A percentile compares a stretch with the other conserved stretches of the same genome.
These are phyloP conservation scores for Pulveroboletus sp. DNA, from an alignment of 768 basidiomycete genomes.

Conservation along the genomic window DNA sequence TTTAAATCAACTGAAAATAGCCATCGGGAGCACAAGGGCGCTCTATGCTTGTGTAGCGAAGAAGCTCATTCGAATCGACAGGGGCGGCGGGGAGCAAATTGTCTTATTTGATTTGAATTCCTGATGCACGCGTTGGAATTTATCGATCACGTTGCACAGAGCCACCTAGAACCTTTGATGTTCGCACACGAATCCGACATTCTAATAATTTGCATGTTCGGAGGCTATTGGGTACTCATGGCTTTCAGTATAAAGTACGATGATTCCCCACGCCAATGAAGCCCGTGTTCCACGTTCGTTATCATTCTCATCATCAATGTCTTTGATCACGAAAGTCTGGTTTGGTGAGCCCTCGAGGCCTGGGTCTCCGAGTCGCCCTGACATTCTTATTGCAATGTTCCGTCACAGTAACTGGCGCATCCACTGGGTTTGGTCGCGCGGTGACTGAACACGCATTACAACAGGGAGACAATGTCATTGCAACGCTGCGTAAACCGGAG, in stretches of 20 bases:
- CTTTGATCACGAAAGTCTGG: constrained; percentile 18
- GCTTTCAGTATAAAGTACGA: background rate
- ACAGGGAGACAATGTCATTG: constrained; percentile 40
- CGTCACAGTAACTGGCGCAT: constrained; percentile 39
- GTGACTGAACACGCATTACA: constrained; percentile 34
- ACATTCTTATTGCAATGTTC: background rate
- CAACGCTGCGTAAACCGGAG: constrained; percentile 36
- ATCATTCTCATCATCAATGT: constrained; percentile 4
- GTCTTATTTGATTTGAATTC: constrained; percentile 57
- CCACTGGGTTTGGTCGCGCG: constrained; percentile 37
- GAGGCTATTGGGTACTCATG: background rate
- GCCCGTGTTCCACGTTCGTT: background rate
- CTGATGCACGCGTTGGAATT: background rate
- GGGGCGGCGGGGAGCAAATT: constrained; percentile 70
- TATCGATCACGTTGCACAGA: background rate
- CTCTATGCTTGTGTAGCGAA: constrained; percentile 82
- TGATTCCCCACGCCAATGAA: background rate
- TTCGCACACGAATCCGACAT: no score
- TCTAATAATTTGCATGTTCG: no score
- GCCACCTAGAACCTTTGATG: background rate
- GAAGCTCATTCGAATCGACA: constrained; percentile 71
- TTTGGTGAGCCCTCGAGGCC: constrained; percentile 14
- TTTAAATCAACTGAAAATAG: constrained; percentile 60
- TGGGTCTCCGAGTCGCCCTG: background rate
- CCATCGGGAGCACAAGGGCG: constrained; percentile 57